phyloP scores from a whole-genome alignment of 2,329 filamentous ascomycete species.

The Chrysoporthe puriensis region DNA sequence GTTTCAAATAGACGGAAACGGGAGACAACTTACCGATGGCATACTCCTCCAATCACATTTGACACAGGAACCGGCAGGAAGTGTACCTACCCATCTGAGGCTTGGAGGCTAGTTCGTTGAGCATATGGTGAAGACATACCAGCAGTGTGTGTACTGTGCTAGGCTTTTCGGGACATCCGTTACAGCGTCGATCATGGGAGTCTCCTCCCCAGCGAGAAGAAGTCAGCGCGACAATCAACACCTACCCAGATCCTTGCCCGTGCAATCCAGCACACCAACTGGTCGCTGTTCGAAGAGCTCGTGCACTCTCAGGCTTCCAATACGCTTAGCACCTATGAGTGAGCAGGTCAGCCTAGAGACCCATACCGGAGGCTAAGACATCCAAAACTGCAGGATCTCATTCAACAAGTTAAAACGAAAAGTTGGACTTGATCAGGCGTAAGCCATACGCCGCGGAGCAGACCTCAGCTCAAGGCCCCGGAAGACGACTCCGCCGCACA shows the following conservation, averaged over 20 bases:
- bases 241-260: background rate
- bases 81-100: background rate
- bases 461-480: slow-evolving; percentile 10
- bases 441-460: background rate
- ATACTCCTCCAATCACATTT: too few relatives aligned
- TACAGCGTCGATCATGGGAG: background rate
- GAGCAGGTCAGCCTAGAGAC: background rate
- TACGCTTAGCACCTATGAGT: background rate
- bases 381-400: background rate
- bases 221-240: background rate
- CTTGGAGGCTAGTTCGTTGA: background rate
- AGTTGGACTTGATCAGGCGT: background rate
- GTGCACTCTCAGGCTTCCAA: background rate
- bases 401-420: background rate
- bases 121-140: too few relatives aligned
- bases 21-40: too few relatives aligned
- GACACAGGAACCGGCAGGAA: background rate
- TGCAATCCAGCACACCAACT: background rate
- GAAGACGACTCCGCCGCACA: background rate
- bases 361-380: background rate
- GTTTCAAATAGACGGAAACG: too few relatives aligned
- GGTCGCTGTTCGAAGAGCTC: background rate
- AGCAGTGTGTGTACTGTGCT: too few relatives aligned
- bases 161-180: background rate
- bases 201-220: background rate